Base-by-base conservation (phyloP, 768 basidiomycete species). In the Panus rudis region DNA sequence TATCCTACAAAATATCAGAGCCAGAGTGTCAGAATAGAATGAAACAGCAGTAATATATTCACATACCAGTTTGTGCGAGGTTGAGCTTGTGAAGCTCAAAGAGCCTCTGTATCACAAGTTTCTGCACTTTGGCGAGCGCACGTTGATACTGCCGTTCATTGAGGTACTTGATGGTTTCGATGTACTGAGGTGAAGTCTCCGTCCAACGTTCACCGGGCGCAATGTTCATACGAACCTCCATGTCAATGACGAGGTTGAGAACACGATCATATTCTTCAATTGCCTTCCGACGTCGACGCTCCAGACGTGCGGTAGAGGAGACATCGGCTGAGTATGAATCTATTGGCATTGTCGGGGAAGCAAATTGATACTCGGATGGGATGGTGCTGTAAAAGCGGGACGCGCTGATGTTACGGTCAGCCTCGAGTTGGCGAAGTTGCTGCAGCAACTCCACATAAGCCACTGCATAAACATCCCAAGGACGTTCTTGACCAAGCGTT, bases 71-170 rank as follows among this genome's bases (percentile, higher is more conserved):
- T 4, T 52, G 45, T 5, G 58, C 53, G 4, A 66, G 45, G 49
- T 67, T 66, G 19, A 65, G 39, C 46, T 63, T 64, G 19, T 63
- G 61, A 1, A 69, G 54, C 49, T 70, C 62, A 50, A 70, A 67
- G 1, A 70, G 45, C 1, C 55, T 50, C 41, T 63, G 60, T 1
- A 68, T 46, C 0, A 68, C 60, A 2, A 69, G 58, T 20, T 46
- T 39, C 37, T 67, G 60, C 2, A 70, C 49, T 21, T 59, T 49
- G 11, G 65, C 57, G 0, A 70, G 49, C 2, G 62, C 62, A 6
- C 25, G 39, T 20, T 45, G 54, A 45, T 66, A 67, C 10, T 43
- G 39, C 1, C 57, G 41, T 11, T 30, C 46, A 6, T 40, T 27
- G 19, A 58, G 45, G 25, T 54, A 53, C 33, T 51, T 37, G 6